Conservation (phyloP, 2,329 filamentous ascomycete species). For the Hypoxylon sp. region DNA sequence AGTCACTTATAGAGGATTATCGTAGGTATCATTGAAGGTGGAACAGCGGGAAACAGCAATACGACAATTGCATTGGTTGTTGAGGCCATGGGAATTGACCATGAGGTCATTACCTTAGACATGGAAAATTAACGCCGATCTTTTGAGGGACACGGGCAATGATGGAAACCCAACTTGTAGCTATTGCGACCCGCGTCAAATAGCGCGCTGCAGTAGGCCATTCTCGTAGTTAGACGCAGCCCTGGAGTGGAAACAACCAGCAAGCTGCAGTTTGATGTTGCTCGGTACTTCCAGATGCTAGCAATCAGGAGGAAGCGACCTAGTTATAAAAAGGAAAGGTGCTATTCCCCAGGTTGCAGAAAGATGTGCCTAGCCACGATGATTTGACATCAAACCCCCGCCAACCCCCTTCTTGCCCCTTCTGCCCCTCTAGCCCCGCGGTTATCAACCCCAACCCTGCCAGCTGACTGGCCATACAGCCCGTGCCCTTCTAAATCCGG, state of each 20-base stretch:
- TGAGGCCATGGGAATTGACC: conserved; percentile 13
- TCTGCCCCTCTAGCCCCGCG: conserved; percentile 38
- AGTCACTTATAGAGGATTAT: conserved; percentile 14
- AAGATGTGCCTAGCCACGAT: not conserved
- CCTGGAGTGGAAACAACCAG: not conserved
- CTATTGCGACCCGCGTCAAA: conserved; percentile 13
- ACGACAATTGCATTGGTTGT: conserved; percentile 18
- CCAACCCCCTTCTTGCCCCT: conserved; percentile 27
- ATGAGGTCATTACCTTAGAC: conserved; percentile 33
- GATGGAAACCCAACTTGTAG: not conserved
- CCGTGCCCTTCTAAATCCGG: conserved; percentile 21
- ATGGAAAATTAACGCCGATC: conserved; percentile 20
- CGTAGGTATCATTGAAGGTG: conserved; percentile 33
- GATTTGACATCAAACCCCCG: conserved; percentile 14
- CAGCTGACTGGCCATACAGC: conserved; percentile 18
- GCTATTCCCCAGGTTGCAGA: conserved; percentile 3
- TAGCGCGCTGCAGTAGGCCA: not conserved
- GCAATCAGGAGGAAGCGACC: not conserved
- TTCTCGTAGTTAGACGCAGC: conserved; percentile 1
- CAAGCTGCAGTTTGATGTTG: not conserved
- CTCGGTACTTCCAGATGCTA: not conserved
- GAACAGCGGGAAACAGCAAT: conserved; percentile 15
- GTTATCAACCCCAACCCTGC: conserved; percentile 13
- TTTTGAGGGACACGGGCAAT: conserved; percentile 5
- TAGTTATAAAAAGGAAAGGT: conserved; percentile 8